Conservation (phyloP, 2,329 filamentous ascomycete genomes). For the Penicillium brasilianum region DNA sequence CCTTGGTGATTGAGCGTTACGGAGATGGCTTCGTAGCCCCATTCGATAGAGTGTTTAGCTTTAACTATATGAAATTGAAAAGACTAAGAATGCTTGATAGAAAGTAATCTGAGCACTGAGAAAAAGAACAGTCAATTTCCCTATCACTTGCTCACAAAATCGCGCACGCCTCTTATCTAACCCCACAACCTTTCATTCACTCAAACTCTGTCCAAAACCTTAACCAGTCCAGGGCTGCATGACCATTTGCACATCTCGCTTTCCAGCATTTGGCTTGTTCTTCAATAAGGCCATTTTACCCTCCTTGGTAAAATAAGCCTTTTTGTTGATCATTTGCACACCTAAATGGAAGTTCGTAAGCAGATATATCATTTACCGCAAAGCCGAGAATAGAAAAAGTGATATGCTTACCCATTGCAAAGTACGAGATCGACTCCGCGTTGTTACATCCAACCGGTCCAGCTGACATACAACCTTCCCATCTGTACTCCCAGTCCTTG, state of each 20-base stretch:
- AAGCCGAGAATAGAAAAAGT: not conserved
- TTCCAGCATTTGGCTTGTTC: not conserved
- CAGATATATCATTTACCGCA: not conserved
- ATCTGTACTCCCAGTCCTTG: not conserved
- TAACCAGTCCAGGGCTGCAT: not conserved
- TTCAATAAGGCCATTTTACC: not conserved
- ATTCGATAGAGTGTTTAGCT: not conserved
- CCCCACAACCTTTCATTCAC: not conserved
- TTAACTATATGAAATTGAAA: not conserved
- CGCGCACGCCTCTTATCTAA: not conserved
- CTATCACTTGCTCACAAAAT: not conserved
- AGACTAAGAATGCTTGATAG: too few relatives aligned
- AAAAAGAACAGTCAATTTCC: not conserved
- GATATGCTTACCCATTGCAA: not conserved
- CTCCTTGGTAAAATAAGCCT: not conserved
- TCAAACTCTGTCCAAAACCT: not conserved
- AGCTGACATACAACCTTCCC: not conserved
- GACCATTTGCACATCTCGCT: not conserved
- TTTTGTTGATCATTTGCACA: not conserved
- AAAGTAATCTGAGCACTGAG: not conserved
- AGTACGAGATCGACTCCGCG: not conserved
- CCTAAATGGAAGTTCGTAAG: not conserved
- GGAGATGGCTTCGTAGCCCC: too few relatives aligned
- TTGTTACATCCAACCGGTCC: not conserved
- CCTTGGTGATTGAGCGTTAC: too few relatives aligned